Percentiles rank a stretch among this genome's conserved stretches.
phyloP scores from a whole-genome alignment of 306 rosid species.

The Calophaca sinica region DNA sequence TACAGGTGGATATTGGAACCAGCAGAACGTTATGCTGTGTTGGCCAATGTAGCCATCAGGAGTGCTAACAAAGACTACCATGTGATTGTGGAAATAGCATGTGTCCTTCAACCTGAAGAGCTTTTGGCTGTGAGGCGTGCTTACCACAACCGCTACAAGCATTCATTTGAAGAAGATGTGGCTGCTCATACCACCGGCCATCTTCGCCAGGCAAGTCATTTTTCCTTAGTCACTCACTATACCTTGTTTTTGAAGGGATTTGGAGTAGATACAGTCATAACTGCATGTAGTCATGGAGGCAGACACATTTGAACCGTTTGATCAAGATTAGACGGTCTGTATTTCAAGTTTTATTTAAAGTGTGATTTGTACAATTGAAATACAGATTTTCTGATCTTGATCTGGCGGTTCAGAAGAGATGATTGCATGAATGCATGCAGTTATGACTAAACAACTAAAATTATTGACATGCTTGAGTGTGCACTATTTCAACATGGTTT shows the following conservation, averaged over 20 bases:
- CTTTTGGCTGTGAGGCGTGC: slow-evolving; percentile 67
- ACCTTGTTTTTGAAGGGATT: no score
- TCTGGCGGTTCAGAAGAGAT: no score
- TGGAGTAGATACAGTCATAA: no score
- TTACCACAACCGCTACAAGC: slow-evolving; percentile 71
- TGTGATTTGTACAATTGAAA: no score
- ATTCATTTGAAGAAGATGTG: slow-evolving; percentile 87
- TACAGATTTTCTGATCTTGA: no score
- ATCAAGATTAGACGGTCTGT: no score
- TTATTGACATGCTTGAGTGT: no score
- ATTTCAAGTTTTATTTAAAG: no score
- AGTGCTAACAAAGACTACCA: slow-evolving; percentile 40
- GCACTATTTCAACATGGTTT: background rate
- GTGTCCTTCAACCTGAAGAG: slow-evolving; percentile 64
- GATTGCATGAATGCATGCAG: no score
- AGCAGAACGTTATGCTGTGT: slow-evolving; percentile 42
- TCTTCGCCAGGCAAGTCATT: slow-evolving; percentile 63
- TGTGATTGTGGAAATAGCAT: slow-evolving; percentile 70
- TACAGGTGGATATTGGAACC: slow-evolving; percentile 43
- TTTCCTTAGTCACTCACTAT: background rate
- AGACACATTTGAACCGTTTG: no score
- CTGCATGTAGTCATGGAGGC: no score
- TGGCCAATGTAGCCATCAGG: slow-evolving; percentile 40
- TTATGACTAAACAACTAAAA: no score
- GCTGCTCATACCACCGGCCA: slow-evolving; percentile 66